Percentiles rank a stretch among this genome's conserved stretches.
Conservation (phyloP, 2,329 filamentous ascomycete species). For the Sclerotinia subarctica region DNA sequence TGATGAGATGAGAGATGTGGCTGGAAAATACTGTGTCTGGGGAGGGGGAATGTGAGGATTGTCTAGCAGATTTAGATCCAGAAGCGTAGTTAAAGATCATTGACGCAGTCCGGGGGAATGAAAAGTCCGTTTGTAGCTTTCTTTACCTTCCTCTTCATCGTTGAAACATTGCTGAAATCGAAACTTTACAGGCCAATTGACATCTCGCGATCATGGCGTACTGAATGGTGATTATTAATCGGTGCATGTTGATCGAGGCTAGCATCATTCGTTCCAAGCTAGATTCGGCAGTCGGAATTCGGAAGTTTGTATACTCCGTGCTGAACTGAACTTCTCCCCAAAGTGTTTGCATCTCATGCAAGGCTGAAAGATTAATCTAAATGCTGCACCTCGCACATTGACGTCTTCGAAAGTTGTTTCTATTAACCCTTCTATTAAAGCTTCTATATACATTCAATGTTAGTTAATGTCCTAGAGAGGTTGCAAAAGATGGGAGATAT, state of each 20-base stretch:
- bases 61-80: no score
- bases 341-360: background rate
- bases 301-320: no score
- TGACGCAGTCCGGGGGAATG: background rate
- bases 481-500: no score
- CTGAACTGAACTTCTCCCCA: background rate
- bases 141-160: background rate
- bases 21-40: background rate
- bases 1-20: background rate
- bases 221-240: background rate
- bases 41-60: background rate
- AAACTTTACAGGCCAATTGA: background rate
- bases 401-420: no score
- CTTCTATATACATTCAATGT: no score
- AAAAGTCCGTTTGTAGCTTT: background rate
- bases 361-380: conserved; percentile 1
- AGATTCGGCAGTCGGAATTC: no score
- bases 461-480: no score
- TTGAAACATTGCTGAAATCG: conserved; percentile 14
- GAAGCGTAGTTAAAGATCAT: no score
- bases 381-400: no score
- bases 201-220: background rate
- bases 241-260: background rate
- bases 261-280: background rate
- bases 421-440: no score